Percentiles rank a stretch among this genome's conserved stretches.
phyloP scores from a whole-genome alignment of 73 alveolate genomes.

The Paramecium caudatum region DNA sequence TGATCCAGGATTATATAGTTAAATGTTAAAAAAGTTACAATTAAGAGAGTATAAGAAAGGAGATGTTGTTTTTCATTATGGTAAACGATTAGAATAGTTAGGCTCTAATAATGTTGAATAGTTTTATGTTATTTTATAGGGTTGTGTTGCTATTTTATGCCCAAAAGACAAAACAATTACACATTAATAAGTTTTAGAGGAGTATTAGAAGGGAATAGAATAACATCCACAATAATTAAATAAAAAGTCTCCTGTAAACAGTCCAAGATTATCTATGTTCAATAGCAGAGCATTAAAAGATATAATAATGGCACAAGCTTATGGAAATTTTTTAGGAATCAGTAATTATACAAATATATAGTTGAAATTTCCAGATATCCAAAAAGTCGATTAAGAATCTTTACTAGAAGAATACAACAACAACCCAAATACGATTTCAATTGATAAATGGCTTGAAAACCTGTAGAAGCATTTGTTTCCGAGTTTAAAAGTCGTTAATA shows the following conservation, averaged over 20 bases:
- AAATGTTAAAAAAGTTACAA: constrained; percentile 10
- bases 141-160: constrained; percentile 50
- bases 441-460: constrained; percentile 33
- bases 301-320: constrained; percentile 13
- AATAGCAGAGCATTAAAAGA: constrained; percentile 30
- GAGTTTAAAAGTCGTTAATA: constrained; percentile 16
- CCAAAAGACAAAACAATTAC: constrained; percentile 32
- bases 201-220: constrained; percentile 24
- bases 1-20: constrained; percentile 43
- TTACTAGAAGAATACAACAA: constrained; percentile 27
- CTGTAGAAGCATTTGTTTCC: constrained; percentile 27
- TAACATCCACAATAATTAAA: background rate
- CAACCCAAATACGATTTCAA: background rate
- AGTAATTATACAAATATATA: constrained; percentile 44
- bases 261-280: background rate
- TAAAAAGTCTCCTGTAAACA: background rate
- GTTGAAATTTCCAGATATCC: constrained; percentile 45
- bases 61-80: constrained; percentile 66
- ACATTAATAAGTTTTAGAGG: background rate
- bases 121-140: constrained; percentile 14
- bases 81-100: background rate
- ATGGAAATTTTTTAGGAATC: constrained; percentile 54
- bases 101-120: constrained; percentile 45
- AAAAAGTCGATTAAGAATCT: constrained; percentile 61
- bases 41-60: constrained; percentile 8